Evolutionary conservation across 2,329 filamentous ascomycete genomes (phyloP), one percentile per base, ranked within the genome.

Genomic region (Macrophomina pseudophaseolina): DNA sequence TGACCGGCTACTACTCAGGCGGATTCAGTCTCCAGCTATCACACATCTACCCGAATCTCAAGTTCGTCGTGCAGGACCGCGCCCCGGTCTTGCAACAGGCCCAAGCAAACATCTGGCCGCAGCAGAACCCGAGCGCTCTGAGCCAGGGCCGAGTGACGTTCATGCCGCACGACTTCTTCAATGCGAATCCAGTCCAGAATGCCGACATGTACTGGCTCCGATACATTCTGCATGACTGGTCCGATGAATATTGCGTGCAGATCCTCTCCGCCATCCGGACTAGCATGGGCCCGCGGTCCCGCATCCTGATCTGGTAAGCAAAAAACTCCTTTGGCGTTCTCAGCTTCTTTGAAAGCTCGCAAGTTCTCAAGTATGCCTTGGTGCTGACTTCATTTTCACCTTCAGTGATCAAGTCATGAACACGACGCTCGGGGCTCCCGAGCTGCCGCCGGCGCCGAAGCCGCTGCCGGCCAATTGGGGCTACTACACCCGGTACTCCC

Each of bases 151-250:
- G 76, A 44, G 73, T 79, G 35, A 72, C 70, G 5, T 80, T 81
- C 68, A 78, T 80, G 68, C 78, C 78, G 3, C 86, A 90, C 72
- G 84, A 88, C 70, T 87, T 90, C 72, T 87, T 88, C 73, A 79
- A 79, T 5, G 81, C 83, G 60, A 87, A 90, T 73, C 80, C 83
- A 0, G 79, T 85, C 14, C 77, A 82, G 56, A 64, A 63, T 28
- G 87, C 85, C 82, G 86, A 88, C 70, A 82, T 86, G 3, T 88
- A 87, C 74, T 81, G 85, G 70, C 83, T 88, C 74, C 84, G 86
- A 56, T 84, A 83, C 81, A 87, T 89, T 68, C 75, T 90, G 7
- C 86, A 90, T 73, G 87, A 89, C 76, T 87, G 87, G 78, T 83
- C 86, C 0, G 86, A 86, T 14, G 80, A 81, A 60, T 76, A 79